Conservation (phyloP, 192 early-diverging fungal genomes). For the Funneliformis mosseae region DNA sequence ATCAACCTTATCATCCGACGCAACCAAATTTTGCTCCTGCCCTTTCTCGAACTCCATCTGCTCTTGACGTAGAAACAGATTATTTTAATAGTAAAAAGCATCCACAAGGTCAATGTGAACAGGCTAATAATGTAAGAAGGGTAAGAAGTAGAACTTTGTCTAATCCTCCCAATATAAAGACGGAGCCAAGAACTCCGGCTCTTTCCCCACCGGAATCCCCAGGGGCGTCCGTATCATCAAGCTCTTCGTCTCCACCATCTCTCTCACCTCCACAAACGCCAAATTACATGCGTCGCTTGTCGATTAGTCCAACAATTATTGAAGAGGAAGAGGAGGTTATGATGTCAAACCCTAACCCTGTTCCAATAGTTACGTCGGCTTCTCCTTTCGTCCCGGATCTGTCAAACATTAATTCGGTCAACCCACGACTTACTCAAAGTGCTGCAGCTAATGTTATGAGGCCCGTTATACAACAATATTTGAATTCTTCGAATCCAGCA, state of each 20-base stretch:
- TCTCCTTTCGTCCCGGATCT: neutral
- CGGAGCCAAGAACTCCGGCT: conserved; percentile 18
- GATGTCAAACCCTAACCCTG: neutral
- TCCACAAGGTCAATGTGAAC: neutral
- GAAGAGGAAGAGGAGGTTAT: conserved; percentile 31
- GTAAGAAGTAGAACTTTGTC: neutral
- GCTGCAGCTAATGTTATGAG: neutral
- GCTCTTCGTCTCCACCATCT: conserved; percentile 17
- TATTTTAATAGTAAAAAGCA: conserved; percentile 10
- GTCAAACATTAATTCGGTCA: neutral
- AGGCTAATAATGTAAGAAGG: neutral
- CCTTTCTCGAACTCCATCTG: neutral
- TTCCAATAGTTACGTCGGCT: neutral
- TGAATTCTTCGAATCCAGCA: conserved; percentile 45
- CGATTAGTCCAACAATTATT: conserved; percentile 2
- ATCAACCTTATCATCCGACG: neutral
- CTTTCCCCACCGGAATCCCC: conserved; percentile 28
- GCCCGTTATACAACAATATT: conserved; percentile 47
- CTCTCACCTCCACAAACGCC: conserved; percentile 8
- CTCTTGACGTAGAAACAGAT: neutral
- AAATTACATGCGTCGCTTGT: conserved; percentile 1
- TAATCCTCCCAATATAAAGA: conserved; percentile 9
- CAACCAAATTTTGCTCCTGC: conserved; percentile 3
- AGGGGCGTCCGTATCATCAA: neutral
- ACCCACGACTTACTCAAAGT: neutral